Conservation (phyloP, 2,329 filamentous ascomycete species). For the Calonectria leucothoes region DNA sequence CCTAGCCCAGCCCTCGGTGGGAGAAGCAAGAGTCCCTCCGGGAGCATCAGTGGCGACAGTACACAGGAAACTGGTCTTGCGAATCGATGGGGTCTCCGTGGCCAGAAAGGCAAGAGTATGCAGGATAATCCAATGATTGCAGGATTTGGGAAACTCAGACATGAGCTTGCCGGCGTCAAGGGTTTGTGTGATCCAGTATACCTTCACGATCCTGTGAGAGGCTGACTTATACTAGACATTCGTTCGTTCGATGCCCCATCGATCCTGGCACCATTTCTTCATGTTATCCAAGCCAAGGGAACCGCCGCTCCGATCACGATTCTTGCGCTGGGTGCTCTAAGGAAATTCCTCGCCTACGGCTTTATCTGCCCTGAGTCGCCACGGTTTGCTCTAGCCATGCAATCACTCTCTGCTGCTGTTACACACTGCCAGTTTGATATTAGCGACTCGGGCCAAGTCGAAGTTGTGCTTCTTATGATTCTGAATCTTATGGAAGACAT, state of each 20-base stretch:
- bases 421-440: conserved; percentile 98
- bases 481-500: conserved; percentile 98
- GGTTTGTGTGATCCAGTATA: conserved; percentile 57
- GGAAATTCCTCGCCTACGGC: conserved; percentile 96
- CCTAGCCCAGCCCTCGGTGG: conserved; percentile 55
- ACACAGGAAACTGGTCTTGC: conserved; percentile 70
- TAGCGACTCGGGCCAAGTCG: conserved; percentile 92
- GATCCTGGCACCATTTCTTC: conserved; percentile 91
- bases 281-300: conserved; percentile 95
- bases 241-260: conserved; percentile 88
- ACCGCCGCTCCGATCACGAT: conserved; percentile 97
- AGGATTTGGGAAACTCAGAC: conserved; percentile 89
- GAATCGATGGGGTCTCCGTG: conserved; percentile 91
- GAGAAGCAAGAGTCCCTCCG: conserved; percentile 55
- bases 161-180: conserved; percentile 88
- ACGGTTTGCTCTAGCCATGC: conserved; percentile 92
- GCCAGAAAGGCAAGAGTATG: conserved; percentile 96
- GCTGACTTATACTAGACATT: conserved; percentile 72
- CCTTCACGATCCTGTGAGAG: neutral
- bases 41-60: conserved; percentile 52
- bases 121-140: conserved; percentile 97
- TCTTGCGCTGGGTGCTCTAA: conserved; percentile 90
- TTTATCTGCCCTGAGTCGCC: conserved; percentile 87
- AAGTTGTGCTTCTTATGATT: conserved; percentile 94
- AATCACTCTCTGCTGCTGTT: conserved; percentile 91